Percentiles rank a stretch among this genome's conserved stretches.
Evolutionary conservation across 2,329 filamentous ascomycete genomes (phyloP).

Genomic region (Lecanicillium sp.): DNA sequence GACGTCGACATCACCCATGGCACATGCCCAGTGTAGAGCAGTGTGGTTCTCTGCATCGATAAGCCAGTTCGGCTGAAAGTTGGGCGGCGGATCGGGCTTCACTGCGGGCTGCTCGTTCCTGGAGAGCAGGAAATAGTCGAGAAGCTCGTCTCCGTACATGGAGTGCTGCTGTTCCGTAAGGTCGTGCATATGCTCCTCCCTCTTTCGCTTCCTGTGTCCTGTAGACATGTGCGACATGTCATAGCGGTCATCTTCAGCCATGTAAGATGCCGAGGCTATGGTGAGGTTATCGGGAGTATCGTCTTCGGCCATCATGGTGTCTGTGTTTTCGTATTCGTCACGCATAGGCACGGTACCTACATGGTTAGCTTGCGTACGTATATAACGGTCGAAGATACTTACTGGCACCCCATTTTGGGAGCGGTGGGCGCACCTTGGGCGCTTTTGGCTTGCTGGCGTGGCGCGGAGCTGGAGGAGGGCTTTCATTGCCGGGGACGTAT

Average conservation of each 20-base stretch:
- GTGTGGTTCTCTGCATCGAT: slow-evolving; percentile 93
- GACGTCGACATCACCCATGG: slow-evolving; percentile 93
- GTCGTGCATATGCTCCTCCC: slow-evolving; percentile 57
- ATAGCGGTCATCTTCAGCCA: slow-evolving; percentile 74
- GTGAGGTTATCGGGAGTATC: slow-evolving; percentile 80
- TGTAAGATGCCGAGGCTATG: slow-evolving; percentile 75
- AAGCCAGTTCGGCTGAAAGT: slow-evolving; percentile 84
- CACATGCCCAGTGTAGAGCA: slow-evolving; percentile 92
- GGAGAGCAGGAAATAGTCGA: slow-evolving; percentile 92
- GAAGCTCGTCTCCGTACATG: slow-evolving; percentile 83
- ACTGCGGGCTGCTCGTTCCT: slow-evolving; percentile 69
- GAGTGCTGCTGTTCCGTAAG: slow-evolving; percentile 76
- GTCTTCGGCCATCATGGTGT: slow-evolving; percentile 61
- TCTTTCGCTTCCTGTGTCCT: slow-evolving; percentile 70
- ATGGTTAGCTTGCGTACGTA: background rate
- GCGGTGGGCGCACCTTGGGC: slow-evolving; percentile 47
- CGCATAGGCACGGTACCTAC: slow-evolving; percentile 17
- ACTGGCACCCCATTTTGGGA: slow-evolving; percentile 50
- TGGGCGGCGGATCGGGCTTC: slow-evolving; percentile 71
- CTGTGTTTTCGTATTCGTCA: slow-evolving; percentile 62
- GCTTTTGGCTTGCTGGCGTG: slow-evolving; percentile 84
- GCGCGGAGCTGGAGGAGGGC: slow-evolving; percentile 87
- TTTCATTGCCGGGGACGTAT: slow-evolving; percentile 75
- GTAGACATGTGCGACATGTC: slow-evolving; percentile 60
- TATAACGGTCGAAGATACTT: slow-evolving; percentile 12